Evolutionary conservation across 2,329 filamentous ascomycete genomes (phyloP).

Genomic region (Apiospora marii): DNA sequence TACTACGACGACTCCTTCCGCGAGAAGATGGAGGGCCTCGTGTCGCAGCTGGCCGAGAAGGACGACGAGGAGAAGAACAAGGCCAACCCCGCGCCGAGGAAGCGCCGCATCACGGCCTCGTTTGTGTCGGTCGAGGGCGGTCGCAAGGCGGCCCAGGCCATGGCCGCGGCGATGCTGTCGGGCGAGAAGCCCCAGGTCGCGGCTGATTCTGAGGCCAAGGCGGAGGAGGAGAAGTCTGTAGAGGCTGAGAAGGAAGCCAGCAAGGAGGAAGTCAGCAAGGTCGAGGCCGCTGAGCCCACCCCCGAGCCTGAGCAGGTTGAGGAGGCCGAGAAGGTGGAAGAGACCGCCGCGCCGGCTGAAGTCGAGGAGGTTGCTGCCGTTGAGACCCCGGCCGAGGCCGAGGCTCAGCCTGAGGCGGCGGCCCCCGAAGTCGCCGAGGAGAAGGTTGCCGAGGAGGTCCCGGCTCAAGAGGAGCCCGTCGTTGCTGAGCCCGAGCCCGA

Average conservation of each 20-base stretch:
- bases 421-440: not conserved
- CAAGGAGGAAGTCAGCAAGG: not conserved
- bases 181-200: not conserved
- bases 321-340: no score
- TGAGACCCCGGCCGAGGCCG: not conserved
- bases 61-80: constrained; percentile 25
- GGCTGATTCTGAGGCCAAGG: not conserved
- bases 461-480: not conserved
- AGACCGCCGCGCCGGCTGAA: not conserved
- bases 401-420: not conserved
- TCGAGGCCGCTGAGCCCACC: not conserved
- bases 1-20: constrained; percentile 32
- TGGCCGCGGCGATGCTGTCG: not conserved
- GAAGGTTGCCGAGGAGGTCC: not conserved
- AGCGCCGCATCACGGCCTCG: constrained; percentile 26
- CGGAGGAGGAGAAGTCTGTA: not conserved
- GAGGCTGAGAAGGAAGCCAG: not conserved
- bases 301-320: not conserved
- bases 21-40: constrained; percentile 31
- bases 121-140: constrained; percentile 26
- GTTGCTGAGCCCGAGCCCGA: not conserved
- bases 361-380: not conserved
- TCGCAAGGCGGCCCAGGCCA: constrained; percentile 19
- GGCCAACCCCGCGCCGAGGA: not conserved
- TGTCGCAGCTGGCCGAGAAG: constrained; percentile 19